phyloP scores from a whole-genome alignment of 345 rosid genomes.

The Geranium brycei region DNA sequence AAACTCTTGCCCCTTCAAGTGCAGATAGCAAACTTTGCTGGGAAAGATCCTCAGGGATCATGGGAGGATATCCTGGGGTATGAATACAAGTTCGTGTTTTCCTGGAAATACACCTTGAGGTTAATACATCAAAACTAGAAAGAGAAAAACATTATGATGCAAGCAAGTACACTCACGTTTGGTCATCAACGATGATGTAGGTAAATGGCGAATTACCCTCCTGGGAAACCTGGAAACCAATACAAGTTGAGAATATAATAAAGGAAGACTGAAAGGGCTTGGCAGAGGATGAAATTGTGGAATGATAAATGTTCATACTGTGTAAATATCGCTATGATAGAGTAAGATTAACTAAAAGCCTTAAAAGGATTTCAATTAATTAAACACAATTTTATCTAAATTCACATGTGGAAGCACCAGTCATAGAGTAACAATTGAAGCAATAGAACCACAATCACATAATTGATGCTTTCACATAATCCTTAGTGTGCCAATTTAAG shows the following conservation, averaged over 20 bases:
- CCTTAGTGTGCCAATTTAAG: neutral
- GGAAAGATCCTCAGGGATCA: constrained; percentile 51
- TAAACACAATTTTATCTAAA: neutral
- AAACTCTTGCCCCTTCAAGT: constrained; percentile 43
- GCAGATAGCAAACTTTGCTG: constrained; percentile 36
- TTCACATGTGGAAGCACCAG: neutral
- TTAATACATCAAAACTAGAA: neutral
- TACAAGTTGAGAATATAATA: neutral
- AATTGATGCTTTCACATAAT: neutral
- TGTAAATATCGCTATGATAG: neutral
- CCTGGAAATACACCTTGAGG: constrained; percentile 29
- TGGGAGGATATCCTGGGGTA: constrained; percentile 65
- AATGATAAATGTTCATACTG: neutral
- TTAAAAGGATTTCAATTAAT: neutral
- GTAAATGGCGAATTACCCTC: constrained; percentile 78
- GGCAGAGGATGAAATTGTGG: neutral
- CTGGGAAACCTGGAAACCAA: constrained; percentile 45
- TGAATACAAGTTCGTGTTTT: constrained; percentile 90
- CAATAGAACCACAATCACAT: neutral
- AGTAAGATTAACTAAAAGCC: neutral
- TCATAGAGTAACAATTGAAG: neutral
- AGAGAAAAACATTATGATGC: neutral
- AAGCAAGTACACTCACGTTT: constrained; percentile 44
- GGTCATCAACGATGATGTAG: constrained; percentile 62
- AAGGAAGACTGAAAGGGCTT: neutral